These are phyloP conservation scores for Arctium lappa DNA, from an alignment of 129 eudicot species.

Conservation along the genomic window DNA sequence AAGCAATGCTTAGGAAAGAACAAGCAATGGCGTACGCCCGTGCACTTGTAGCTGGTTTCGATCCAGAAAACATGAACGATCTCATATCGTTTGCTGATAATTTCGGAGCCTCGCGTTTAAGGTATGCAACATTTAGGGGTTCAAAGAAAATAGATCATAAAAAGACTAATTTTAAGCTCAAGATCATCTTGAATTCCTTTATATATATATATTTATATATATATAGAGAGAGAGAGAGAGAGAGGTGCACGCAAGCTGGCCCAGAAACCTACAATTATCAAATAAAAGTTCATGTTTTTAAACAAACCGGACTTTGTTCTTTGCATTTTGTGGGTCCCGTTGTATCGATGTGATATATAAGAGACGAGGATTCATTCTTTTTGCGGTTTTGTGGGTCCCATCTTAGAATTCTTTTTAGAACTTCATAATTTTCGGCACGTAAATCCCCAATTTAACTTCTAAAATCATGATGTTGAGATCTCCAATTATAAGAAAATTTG, in stretches of 20 bases:
- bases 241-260: background rate
- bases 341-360: background rate
- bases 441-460: no score
- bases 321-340: background rate
- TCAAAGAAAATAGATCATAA: slow-evolving; percentile 5
- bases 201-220: no score
- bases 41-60: slow-evolving; percentile 94
- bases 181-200: background rate
- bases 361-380: background rate
- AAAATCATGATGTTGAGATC: background rate
- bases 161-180: background rate
- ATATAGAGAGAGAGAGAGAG: no score
- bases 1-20: slow-evolving; percentile 85
- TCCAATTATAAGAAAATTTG: background rate
- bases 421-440: background rate
- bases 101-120: slow-evolving; percentile 87
- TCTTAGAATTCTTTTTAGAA: background rate
- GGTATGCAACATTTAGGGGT: slow-evolving; percentile 37
- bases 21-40: slow-evolving; percentile 99
- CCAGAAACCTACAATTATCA: background rate
- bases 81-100: slow-evolving; percentile 71
- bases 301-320: background rate
- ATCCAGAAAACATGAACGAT: slow-evolving; percentile 64
- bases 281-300: background rate
- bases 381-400: background rate